phyloP scores from a whole-genome alignment of 2,329 filamentous ascomycete genomes.

The Monosporascus sp. region DNA sequence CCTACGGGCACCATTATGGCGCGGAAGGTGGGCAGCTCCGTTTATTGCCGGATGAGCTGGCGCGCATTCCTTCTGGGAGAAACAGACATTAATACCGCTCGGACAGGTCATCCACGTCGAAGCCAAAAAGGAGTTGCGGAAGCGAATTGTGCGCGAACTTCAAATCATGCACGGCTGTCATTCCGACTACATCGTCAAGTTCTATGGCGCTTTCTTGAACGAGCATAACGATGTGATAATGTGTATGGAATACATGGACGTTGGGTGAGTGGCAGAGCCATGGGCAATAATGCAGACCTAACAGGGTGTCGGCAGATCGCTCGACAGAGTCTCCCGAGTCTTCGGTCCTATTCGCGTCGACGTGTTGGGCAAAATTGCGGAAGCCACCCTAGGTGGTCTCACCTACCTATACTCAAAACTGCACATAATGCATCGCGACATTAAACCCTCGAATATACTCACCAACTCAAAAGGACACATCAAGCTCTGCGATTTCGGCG shows the following conservation, averaged over 20 bases:
- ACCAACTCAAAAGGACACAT: slow-evolving; percentile 92
- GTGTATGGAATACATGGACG: slow-evolving; percentile 99
- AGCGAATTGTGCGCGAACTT: slow-evolving; percentile 92
- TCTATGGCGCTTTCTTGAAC: slow-evolving; percentile 96
- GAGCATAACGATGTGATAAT: slow-evolving; percentile 97
- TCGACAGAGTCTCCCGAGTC: slow-evolving; percentile 89
- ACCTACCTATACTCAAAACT: slow-evolving; percentile 94
- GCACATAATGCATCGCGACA: slow-evolving; percentile 98
- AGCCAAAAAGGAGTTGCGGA: slow-evolving; percentile 93
- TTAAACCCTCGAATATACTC: slow-evolving; percentile 96
- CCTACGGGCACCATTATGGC: slow-evolving; percentile 97
- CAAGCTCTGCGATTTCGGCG: slow-evolving; percentile 97
- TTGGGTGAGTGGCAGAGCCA: slow-evolving; percentile 64
- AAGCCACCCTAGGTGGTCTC: slow-evolving; percentile 86
- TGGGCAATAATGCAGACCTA: slow-evolving; percentile 12
- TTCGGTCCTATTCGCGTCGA: slow-evolving; percentile 95
- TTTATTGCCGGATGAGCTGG: background rate
- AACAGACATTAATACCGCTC: background rate
- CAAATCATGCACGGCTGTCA: slow-evolving; percentile 99
- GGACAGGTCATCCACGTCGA: slow-evolving; percentile 91
- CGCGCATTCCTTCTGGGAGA: background rate
- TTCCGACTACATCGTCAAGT: slow-evolving; percentile 93
- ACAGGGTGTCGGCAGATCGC: slow-evolving; percentile 53
- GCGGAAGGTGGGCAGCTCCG: slow-evolving; percentile 66
- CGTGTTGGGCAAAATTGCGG: slow-evolving; percentile 94